Evolutionary conservation across 306 rosid species (phyloP), one percentile per base, ranked within the genome.

Genomic region (Canavalia gladiata): DNA sequence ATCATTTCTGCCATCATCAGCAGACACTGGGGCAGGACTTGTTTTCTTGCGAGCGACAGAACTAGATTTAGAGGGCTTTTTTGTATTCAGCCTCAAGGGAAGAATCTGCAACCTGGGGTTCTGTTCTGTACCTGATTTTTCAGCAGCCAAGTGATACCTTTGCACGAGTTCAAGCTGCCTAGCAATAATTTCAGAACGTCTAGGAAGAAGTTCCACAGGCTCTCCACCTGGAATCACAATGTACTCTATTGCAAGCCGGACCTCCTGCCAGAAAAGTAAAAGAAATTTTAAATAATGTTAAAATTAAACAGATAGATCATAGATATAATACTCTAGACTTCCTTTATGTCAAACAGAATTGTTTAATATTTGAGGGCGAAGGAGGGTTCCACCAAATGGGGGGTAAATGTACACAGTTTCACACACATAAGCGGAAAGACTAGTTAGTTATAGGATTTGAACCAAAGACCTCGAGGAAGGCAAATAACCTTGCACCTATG

Each of bases 221-320:
- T 96, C 99, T 84, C 99, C 98, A 39, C 99, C 99, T 63, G 99
- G 99, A 84, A 96, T 96, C 80, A 96, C 99, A 0, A 96, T 96
- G 83, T 96, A 93, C 85, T 96, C 99, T 13, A 96, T 96, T 34
- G 98, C 99, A 49, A 96, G 97, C 75, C 99, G 90, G 63, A 93
- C 99, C 97, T 96, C 99, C 99, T 96, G 76, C 57, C 68, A 78
- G 28, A 66, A 31, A 74, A 79, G 55, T 56, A 58, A 77, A 59
- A 28, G 42, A 54, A 54, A 74, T 54, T 28, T 0, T 29, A 62
- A 12, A 64, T 1, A 13, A 46, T 68, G 30, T 59, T 69, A 29
- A 67, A 33, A 33, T 33, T 43, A 31, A 30, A 41, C 31, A 59
- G 63, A 25, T 25, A 18, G 25, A 18, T 18, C 25, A 18, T 3